Evolutionary conservation across 129 eudicot genomes (phyloP).

Genomic region (Arctium lappa): DNA sequence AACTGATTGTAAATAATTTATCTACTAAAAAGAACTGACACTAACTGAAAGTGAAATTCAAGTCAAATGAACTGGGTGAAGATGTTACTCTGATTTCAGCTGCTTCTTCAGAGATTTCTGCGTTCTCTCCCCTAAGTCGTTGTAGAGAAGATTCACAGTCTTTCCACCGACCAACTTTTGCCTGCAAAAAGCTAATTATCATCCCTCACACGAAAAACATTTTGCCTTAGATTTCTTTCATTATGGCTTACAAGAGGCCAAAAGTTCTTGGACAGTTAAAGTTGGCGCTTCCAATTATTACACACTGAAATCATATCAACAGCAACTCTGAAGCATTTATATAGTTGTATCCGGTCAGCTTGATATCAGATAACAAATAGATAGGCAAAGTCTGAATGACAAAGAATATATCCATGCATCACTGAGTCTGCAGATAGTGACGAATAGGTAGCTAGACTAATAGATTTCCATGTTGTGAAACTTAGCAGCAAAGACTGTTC

Average conservation of each 20-base stretch:
- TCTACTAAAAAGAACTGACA: too few species aligned
- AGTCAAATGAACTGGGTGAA: not conserved
- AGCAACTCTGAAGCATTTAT: not conserved
- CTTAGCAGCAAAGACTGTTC: too few species aligned
- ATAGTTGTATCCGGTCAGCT: not conserved
- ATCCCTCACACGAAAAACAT: not conserved
- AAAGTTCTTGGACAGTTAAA: not conserved
- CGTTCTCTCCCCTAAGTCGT: constrained; percentile 59
- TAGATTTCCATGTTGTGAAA: too few species aligned
- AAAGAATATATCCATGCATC: too few species aligned
- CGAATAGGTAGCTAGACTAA: too few species aligned
- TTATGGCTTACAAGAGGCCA: not conserved
- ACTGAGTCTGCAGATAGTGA: too few species aligned
- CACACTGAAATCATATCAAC: not conserved
- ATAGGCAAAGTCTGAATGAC: too few species aligned
- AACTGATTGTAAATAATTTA: too few species aligned
- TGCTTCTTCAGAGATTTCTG: constrained; percentile 57
- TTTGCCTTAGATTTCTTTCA: not conserved
- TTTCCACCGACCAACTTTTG: constrained; percentile 49
- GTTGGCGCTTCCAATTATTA: too few species aligned
- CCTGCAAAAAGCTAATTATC: constrained; percentile 39
- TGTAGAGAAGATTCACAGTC: constrained; percentile 54
- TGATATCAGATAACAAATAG: not conserved
- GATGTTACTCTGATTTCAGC: constrained; percentile 62
- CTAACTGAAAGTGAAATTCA: too few species aligned